Base-by-base conservation (phyloP, 2,329 filamentous ascomycete genomes). In the Ophiostoma sp. region DNA sequence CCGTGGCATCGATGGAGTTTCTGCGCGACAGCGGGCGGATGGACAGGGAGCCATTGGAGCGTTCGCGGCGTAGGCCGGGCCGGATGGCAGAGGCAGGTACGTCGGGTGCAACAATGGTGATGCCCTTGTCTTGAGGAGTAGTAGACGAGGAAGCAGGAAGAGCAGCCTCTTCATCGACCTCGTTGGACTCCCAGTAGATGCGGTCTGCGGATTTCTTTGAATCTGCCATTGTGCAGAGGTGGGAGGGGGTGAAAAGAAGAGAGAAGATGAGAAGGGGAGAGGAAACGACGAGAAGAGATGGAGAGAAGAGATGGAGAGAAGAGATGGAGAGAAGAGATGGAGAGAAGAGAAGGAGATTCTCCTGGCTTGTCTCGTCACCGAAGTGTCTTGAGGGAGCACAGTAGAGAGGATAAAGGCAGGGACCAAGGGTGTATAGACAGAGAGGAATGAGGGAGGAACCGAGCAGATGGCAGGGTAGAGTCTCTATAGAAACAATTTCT, bases 1-100 rank as follows among this genome's bases (percentile, higher is more conserved):
- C 75, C 2, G 76, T 73, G 4, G 79, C 79, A 68, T 82, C 79
- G 42, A 82, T 77, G 65, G 74, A 72, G 65, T 76, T 75, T 55
- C 76, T 40, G 41, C 69, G 68, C 4, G 70, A 67, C 16, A 67
- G 69, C 16, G 69, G 69, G 2, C 70, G 70, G 49, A 72, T 72
- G 3, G 70, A 71, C 45, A 72, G 8, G 5, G 70, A 72, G 12
- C 69, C 70, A 45, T 62, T 66, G 4, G 70, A 72, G 36, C 47
- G 65, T 14, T 58, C 45, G n/a, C 65, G 70, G 6, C 41, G 47
- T 62, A 72, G 63, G 16, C 16, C 65, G 14, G 67, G 69, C 4
- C 65, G 60, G 2, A 55, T n/a, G 44, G 41, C 36, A n/a, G 42
- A 38, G 5, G 63, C 60, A 42, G 60, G 40, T 16, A 42, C 40